Evolutionary conservation across 202 grass and related monocot genomes (phyloP).

Genomic region (Dendrocalamus latiflorus): DNA sequence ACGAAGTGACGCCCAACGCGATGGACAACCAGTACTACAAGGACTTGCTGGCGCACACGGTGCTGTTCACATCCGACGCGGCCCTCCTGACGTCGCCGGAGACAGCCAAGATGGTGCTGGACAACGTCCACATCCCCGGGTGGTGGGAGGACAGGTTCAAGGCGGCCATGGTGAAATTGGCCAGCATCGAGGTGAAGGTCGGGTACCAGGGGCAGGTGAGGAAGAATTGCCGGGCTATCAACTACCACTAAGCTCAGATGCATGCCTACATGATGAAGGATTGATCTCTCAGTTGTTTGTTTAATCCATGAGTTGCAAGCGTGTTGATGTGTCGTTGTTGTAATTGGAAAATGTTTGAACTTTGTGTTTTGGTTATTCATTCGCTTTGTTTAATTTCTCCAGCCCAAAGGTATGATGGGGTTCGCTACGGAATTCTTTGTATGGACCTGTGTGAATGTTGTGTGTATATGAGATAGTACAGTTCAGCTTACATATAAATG

Average conservation of each 20-base stretch:
- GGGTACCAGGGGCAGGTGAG: slow-evolving; percentile 24
- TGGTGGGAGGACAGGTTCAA: slow-evolving; percentile 28
- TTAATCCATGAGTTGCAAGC: not conserved
- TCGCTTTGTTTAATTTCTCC: not conserved
- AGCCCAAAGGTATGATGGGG: too few relatives aligned
- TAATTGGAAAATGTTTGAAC: not conserved
- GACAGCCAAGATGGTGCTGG: slow-evolving; percentile 10
- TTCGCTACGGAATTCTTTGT: not conserved
- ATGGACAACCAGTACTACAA: slow-evolving; percentile 44
- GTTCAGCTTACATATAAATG: too few relatives aligned
- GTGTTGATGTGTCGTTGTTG: not conserved
- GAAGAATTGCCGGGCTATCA: slow-evolving; percentile 20
- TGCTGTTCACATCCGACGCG: slow-evolving; percentile 39
- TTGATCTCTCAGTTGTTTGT: not conserved
- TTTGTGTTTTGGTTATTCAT: not conserved
- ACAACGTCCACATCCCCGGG: not conserved
- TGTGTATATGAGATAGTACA: not conserved
- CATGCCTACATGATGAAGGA: not conserved
- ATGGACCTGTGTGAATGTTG: not conserved
- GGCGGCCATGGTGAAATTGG: slow-evolving; percentile 37
- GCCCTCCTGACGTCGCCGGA: not conserved
- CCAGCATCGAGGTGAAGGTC: slow-evolving; percentile 24
- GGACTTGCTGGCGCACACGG: not conserved
- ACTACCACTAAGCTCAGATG: not conserved
- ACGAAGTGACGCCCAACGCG: not conserved